Percentiles rank a stretch among this genome's conserved stretches.
These are phyloP conservation scores for Arthroderma uncinatum DNA, from an alignment of 2,329 filamentous ascomycete species.

Conservation along the genomic window DNA sequence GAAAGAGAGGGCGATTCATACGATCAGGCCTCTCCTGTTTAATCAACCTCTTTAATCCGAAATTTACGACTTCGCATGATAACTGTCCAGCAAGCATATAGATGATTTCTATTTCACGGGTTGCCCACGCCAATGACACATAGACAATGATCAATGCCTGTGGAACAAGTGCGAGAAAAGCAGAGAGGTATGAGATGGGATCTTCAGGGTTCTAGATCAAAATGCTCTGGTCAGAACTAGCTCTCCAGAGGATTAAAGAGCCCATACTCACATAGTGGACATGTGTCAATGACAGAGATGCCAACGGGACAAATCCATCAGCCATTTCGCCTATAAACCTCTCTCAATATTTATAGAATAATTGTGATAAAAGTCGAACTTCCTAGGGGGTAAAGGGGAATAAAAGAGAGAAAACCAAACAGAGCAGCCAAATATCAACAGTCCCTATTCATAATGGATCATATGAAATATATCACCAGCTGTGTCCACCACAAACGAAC, in stretches of 20 bases:
- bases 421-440: not conserved
- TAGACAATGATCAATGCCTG: constrained; percentile 87
- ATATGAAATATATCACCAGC: not conserved
- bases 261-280: constrained; percentile 72
- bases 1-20: constrained; percentile 33
- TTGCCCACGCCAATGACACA: constrained; percentile 78
- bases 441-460: not conserved
- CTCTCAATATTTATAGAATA: not conserved
- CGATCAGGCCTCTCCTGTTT: constrained; percentile 80
- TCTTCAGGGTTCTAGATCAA: constrained; percentile 66
- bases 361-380: no score
- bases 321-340: not conserved
- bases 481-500: not conserved
- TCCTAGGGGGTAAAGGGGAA: not conserved
- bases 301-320: constrained; percentile 38
- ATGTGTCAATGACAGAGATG: constrained; percentile 87
- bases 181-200: constrained; percentile 72
- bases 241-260: not conserved
- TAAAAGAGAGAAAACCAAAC: not conserved
- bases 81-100: constrained; percentile 90
- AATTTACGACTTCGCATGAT: constrained; percentile 83
- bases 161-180: constrained; percentile 86
- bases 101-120: constrained; percentile 77
- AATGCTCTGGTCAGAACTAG: not conserved
- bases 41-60: constrained; percentile 75